A percentile compares a stretch with the other conserved stretches of the same genome.
These are phyloP conservation scores for Polytrichum commune DNA, from an alignment of 225 moss, liverwort and hornwort species.

Conservation along the genomic window DNA sequence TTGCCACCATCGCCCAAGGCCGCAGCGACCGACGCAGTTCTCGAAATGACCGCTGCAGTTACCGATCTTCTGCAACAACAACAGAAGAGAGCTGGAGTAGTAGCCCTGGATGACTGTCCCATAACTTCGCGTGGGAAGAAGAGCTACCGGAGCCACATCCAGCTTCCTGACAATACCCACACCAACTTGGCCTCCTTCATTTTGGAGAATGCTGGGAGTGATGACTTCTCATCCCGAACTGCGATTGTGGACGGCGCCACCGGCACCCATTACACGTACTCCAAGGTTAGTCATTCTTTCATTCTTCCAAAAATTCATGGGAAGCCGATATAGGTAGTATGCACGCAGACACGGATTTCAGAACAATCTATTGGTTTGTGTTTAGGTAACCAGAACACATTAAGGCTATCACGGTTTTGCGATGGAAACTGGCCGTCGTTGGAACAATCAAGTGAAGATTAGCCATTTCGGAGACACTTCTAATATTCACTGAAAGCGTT, in stretches of 20 bases:
- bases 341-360: background rate
- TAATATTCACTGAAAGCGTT: no score
- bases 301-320: background rate
- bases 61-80: no score
- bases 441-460: background rate
- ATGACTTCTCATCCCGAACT: background rate
- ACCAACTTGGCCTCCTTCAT: constrained; percentile 7
- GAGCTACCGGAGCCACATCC: no score
- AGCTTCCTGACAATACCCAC: background rate
- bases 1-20: no score
- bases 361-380: no score
- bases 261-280: constrained; percentile 2
- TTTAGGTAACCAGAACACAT: background rate
- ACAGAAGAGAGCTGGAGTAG: no score
- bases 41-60: no score
- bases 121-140: no score
- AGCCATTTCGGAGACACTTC: background rate
- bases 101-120: no score
- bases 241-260: constrained; percentile 5
- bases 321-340: background rate
- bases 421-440: background rate
- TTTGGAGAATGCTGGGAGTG: constrained; percentile 2
- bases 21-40: no score
- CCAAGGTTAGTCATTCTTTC: background rate
- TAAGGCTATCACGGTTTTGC: background rate